Conservation (phyloP, 345 rosid species). For the Microcos paniculata region DNA sequence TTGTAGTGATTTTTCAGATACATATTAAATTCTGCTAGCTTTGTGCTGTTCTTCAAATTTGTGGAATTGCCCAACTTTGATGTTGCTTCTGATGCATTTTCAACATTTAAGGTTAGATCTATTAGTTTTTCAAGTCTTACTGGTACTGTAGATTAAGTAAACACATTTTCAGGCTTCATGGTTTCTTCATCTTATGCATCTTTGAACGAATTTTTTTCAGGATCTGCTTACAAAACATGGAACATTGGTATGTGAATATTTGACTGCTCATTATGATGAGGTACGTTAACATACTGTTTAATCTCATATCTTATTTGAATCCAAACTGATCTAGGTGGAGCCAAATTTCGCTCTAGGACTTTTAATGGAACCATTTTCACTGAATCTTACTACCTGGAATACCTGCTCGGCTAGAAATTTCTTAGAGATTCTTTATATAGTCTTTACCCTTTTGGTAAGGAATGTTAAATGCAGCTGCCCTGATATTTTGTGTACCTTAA, state of each 20-base stretch:
- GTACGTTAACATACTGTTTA: constrained; percentile 38
- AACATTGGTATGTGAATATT: constrained; percentile 70
- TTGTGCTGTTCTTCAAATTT: constrained; percentile 91
- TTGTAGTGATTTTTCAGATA: constrained; percentile 79
- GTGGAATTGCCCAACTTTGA: constrained; percentile 94
- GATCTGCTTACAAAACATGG: constrained; percentile 90
- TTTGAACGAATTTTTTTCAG: constrained; percentile 41
- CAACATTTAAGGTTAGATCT: constrained; percentile 85
- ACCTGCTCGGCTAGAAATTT: background rate
- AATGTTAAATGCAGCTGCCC: background rate
- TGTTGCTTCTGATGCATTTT: constrained; percentile 96
- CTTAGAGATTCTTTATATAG: background rate
- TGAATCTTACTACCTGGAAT: background rate
- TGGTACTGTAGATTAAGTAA: constrained; percentile 12
- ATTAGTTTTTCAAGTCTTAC: constrained; percentile 12
- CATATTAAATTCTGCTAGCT: constrained; percentile 90
- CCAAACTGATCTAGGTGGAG: background rate
- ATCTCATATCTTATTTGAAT: background rate
- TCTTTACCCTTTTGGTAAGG: background rate
- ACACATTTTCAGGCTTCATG: constrained; percentile 9
- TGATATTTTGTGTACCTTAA: background rate
- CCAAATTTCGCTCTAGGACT: constrained; percentile 8
- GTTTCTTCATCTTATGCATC: constrained; percentile 8
- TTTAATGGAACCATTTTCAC: background rate
- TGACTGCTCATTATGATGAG: constrained; percentile 81